Conservation (phyloP, 768 basidiomycete species). For the Boletus rubroflammeus region DNA sequence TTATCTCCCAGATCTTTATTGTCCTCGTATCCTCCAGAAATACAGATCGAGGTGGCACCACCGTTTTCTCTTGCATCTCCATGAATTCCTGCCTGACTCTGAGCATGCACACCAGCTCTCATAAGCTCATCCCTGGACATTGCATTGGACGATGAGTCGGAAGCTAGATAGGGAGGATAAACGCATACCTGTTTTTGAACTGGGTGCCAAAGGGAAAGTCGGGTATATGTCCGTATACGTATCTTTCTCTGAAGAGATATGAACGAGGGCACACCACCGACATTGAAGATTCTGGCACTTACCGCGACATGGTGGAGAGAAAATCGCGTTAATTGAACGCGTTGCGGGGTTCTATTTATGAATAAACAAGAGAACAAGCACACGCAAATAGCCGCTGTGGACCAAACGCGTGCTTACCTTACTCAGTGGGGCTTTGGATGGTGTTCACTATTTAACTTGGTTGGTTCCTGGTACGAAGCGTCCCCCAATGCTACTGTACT, state of each 20-base stretch:
- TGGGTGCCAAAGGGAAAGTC: conserved; percentile 17
- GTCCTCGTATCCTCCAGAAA: conserved; percentile 42
- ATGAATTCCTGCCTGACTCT: conserved; percentile 37
- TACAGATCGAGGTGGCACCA: conserved; percentile 40
- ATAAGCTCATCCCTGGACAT: conserved; percentile 19
- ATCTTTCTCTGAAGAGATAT: conserved; percentile 7
- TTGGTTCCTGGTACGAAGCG: too few relatives aligned
- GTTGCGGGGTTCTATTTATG: conserved; percentile 8
- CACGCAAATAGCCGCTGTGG: conserved; percentile 11
- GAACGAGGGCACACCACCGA: neutral
- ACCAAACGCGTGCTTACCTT: too few relatives aligned
- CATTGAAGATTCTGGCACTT: neutral
- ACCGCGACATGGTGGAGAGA: conserved; percentile 19
- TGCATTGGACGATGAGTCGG: neutral
- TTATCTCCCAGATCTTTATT: conserved; percentile 36
- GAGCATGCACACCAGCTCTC: conserved; percentile 34
- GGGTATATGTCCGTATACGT: conserved; percentile 30
- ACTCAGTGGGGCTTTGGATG: too few relatives aligned
- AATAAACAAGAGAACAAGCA: conserved; percentile 6
- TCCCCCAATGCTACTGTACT: too few relatives aligned
- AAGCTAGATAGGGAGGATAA: neutral
- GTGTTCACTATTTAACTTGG: neutral
- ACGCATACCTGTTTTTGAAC: conserved; percentile 21
- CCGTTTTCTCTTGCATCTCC: conserved; percentile 25
- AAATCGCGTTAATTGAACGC: conserved; percentile 8